Base-by-base conservation (phyloP, 2,329 filamentous ascomycete genomes). In the Pseudogymnoascus pannorum region DNA sequence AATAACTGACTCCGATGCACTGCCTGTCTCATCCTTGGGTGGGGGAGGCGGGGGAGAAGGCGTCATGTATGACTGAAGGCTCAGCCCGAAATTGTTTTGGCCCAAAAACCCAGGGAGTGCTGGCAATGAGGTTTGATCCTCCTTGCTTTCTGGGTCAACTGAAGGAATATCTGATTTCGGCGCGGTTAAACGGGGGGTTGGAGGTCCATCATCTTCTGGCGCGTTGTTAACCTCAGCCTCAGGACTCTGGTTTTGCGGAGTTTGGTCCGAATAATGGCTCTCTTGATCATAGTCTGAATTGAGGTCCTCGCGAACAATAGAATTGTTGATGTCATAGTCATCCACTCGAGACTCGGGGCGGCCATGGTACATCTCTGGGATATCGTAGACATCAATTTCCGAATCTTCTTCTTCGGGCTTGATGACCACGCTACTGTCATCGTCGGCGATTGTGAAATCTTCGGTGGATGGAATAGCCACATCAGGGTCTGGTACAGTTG, bases 391-490 rank as follows among this genome's bases (percentile, higher is more conserved):
- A 70, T 91, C 86, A 12, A 81, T 76, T 9, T 82, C 80, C 26
- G 82, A 79, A 22, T 87, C 82, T 26, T 78, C 75, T 20, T 79
- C 77, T 69, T 87, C 81, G 40, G 85, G 79, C 67, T 88, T 90
- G 69, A 92, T 86, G 57, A 88, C 80, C 60, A 88, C 80, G 62
- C 85, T 86, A 42, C 81, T 79, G 22, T 78, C 78, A 38, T 81
- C 75, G 35, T 85, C 82, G n/a, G 82, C 79, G 42, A 85, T 72
- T 38, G 84, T 77, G 33, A 24, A 12, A 66, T 86, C 86, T 74
- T 97, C 93, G 12, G 91, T 87, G 35, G 91, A 95, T 18, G 91
- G 92, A 67, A 97, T 91, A 0, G 93, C 90, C 40, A 94, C 83
- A 72, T 97, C 93, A 5, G 93, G 93, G 71, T 97, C 92, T 31